Evolutionary conservation across 1,284 basidiomycete genomes (phyloP), one percentile per base, ranked within the genome.

Genomic region (Pseudozyma sp.): DNA sequence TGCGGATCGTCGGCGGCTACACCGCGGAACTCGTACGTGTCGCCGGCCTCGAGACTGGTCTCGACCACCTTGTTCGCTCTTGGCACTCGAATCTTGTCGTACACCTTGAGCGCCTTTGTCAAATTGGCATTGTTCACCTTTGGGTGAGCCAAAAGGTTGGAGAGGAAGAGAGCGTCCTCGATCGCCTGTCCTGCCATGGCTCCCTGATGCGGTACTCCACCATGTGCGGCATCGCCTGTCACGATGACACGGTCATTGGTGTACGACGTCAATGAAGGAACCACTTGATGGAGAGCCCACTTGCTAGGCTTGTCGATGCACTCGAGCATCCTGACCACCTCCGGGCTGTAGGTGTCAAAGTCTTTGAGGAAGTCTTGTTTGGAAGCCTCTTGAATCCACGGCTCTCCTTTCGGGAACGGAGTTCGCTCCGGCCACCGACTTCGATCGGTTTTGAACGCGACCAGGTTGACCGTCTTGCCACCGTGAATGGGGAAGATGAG

Each of bases 121-220:
- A 90, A 72, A 70, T 88, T 89, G n/a, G 77, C 69, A 13, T 77
- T 59, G 19, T 84, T 86, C 6, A 88, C 87, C 59, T 85, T 79
- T 1, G 88, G 86, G 68, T 88, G 87, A 3, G 82, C 75, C 3
- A 91, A 86, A 9, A 90, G 84, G 29, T 85, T 81, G 45, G 86
- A 86, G 13, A 90, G 84, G 10, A 88, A 81, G 44, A 87, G 87
- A 0, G 88, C 88, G 69, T 90, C 89, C 75, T 90, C 90, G 46
- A 90, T 86, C 0, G 88, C 89, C 82, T 90, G 89, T 0, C 89
- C 88, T 13, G 88, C 89, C 13, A 89, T 89, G 0, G 89, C 87
- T 2, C 89, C 89, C n/a, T 90, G 85, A 77, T 89, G 88, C 0
- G 90, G 89, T 17, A 87, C 80, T 87, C 89, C 90, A 0, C 86